Conservation (phyloP, 371 early-diverging fungal species). For the Mortierella sp. region DNA sequence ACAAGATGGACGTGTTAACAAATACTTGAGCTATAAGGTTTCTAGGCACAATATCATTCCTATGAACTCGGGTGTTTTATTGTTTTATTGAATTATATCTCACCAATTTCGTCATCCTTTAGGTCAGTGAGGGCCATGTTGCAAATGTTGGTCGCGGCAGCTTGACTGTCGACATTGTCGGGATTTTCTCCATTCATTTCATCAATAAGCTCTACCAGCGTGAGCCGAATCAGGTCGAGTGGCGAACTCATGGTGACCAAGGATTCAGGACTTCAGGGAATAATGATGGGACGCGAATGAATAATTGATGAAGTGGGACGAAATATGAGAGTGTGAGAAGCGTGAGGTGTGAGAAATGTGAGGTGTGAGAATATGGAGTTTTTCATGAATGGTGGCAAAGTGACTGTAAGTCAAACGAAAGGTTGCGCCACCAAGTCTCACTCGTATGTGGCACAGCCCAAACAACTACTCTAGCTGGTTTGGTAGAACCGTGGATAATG, state of each 20-base stretch:
- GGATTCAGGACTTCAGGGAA: neutral
- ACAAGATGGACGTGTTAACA: too few relatives aligned
- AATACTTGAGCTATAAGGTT: neutral
- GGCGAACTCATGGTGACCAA: conserved; percentile 33
- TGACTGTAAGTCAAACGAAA: neutral
- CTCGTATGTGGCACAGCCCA: too few relatives aligned
- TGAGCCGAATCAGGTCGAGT: conserved; percentile 52
- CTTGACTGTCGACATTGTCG: conserved; percentile 49
- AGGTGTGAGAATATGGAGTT: neutral
- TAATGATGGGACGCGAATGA: neutral
- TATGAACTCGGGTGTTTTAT: neutral
- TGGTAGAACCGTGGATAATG: too few relatives aligned
- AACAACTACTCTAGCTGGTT: too few relatives aligned
- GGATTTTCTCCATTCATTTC: conserved; percentile 47
- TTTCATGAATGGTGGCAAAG: neutral
- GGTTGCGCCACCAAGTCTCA: neutral
- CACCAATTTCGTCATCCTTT: conserved; percentile 42
- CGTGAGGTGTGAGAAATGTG: neutral
- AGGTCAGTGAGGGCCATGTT: conserved; percentile 45
- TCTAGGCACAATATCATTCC: neutral
- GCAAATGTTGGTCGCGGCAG: conserved; percentile 47
- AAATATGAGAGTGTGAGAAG: neutral
- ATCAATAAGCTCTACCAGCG: conserved; percentile 51
- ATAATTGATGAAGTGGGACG: neutral
- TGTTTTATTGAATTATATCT: neutral